Base-by-base conservation (phyloP, 495 filamentous ascomycete species). In the Penicillium subrubescens region DNA sequence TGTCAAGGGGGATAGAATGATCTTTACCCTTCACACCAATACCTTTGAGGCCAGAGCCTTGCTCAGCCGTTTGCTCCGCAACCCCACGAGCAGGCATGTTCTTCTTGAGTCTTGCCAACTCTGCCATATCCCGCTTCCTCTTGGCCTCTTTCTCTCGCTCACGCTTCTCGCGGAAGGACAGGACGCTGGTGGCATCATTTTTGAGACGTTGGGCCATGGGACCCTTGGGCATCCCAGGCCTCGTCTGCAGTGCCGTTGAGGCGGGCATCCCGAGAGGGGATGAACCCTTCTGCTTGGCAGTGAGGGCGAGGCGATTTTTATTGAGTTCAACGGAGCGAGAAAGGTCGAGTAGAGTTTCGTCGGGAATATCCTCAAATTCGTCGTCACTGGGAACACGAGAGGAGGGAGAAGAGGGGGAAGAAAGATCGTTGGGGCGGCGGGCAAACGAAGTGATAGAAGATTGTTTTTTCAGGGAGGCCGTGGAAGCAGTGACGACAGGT, bases 21-120 rank as follows among this genome's bases (percentile, higher is more conserved):
- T 95, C 93, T 76, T 94, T 96, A 66, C 91, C 92, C 63, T 85
- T 84, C 25, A 93, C 82, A 25, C 92, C 92, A 66, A 95, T 85
- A 51, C 88, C 89, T 61, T 84, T 83, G 21, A 94, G 76, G 15
- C 89, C 92, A 53, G 92, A 94, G 2, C 93, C 92, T 74, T 92
- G 91, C 57, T 91, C 89, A 0, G 82, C 79, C 33, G 86, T 85
- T 37, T 83, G 83, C 64, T 86, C 84, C 29, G 82, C 80, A 60
- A 86, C 82, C 53, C 82, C 83, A 60, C 82, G 76, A 34, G 83
- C 75, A 29, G 87, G 84, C 58, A 73, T 65, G 37, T 72, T 76
- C 71, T 79, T 83, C 77, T 87, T 90, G 12, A 90, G 83, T 56
- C 81, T 85, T 2, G 89, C 90, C 65, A 91, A 80, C 34, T 83